Evolutionary conservation across 352 stramenopile species (phyloP).

Genomic region (Pythium apleroticum): DNA sequence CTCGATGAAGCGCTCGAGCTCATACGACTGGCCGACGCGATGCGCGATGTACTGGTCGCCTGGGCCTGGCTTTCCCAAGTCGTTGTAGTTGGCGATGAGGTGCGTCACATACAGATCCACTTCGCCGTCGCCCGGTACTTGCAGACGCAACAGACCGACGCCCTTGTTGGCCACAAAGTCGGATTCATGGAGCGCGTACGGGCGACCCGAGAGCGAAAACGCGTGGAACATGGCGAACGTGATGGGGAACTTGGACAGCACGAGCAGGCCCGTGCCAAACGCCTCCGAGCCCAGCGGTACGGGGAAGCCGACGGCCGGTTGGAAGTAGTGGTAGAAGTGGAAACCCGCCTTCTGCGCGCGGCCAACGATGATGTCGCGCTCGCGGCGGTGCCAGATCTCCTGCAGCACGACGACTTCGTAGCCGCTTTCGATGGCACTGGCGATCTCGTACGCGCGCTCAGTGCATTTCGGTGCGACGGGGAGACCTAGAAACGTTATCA

Average conservation of each 20-base stretch:
- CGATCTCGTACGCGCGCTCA: conserved; percentile 65
- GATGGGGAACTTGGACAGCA: conserved; percentile 74
- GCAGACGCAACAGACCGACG: conserved; percentile 61
- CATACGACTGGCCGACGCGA: conserved; percentile 63
- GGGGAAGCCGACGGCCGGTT: conserved; percentile 73
- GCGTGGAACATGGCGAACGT: conserved; percentile 64
- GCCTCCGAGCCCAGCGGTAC: conserved; percentile 66
- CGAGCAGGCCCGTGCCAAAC: conserved; percentile 75
- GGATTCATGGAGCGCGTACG: conserved; percentile 76
- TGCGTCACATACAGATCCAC: conserved; percentile 83
- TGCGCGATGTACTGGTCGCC: conserved; percentile 72
- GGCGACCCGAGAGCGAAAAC: conserved; percentile 72
- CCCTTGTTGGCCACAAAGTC: conserved; percentile 85
- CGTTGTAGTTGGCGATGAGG: conserved; percentile 79
- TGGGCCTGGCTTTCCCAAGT: conserved; percentile 57
- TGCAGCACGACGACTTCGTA: conserved; percentile 84
- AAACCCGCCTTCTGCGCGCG: conserved; percentile 58
- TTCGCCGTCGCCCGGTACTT: conserved; percentile 44
- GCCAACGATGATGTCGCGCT: conserved; percentile 70
- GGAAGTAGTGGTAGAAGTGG: conserved; percentile 85
- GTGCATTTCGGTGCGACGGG: conserved; percentile 67
- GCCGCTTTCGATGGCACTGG: conserved; percentile 54
- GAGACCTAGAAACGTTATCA: conserved; percentile 36
- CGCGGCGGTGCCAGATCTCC: conserved; percentile 81
- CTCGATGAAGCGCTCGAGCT: conserved; percentile 70